Percentiles rank a stretch among this genome's conserved stretches.
These are phyloP conservation scores for Coniochaeta prunicola DNA, from an alignment of 2,329 filamentous ascomycete species.

Conservation along the genomic window DNA sequence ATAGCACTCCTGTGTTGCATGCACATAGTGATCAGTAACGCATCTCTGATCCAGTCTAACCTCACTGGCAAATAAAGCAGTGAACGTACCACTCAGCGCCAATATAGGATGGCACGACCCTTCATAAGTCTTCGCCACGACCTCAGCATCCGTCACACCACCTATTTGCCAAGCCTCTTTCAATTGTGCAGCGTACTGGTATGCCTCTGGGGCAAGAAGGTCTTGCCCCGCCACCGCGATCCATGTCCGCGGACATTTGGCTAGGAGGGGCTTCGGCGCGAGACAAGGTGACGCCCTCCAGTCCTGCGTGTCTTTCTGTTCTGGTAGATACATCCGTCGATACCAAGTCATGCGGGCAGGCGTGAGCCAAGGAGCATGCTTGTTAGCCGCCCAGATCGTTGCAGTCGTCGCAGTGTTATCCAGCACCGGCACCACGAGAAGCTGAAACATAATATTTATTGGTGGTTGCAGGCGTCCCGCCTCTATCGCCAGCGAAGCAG, in stretches of 20 bases:
- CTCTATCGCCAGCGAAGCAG: not conserved
- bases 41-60: too few relatives aligned
- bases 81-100: conserved; percentile 1
- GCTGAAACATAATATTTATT: not conserved
- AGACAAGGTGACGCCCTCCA: not conserved
- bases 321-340: conserved; percentile 2
- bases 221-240: not conserved
- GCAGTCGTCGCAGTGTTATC: conserved; percentile 5
- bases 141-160: not conserved
- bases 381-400: not conserved
- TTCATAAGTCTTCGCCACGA: not conserved
- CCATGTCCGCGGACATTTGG: not conserved
- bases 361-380: conserved; percentile 7
- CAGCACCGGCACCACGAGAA: not conserved
- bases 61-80: too few relatives aligned
- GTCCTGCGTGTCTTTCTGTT: conserved; percentile 1
- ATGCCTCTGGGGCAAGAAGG: not conserved
- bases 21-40: too few relatives aligned
- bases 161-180: not conserved
- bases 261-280: not conserved
- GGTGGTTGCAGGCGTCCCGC: not conserved
- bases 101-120: not conserved
- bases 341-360: conserved; percentile 8
- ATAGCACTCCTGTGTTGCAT: not conserved
- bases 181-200: not conserved